Evolutionary conservation across 805 yeast species (phyloP), one percentile per base, ranked within the genome.

Genomic region (Candida pseudofarinosa): DNA sequence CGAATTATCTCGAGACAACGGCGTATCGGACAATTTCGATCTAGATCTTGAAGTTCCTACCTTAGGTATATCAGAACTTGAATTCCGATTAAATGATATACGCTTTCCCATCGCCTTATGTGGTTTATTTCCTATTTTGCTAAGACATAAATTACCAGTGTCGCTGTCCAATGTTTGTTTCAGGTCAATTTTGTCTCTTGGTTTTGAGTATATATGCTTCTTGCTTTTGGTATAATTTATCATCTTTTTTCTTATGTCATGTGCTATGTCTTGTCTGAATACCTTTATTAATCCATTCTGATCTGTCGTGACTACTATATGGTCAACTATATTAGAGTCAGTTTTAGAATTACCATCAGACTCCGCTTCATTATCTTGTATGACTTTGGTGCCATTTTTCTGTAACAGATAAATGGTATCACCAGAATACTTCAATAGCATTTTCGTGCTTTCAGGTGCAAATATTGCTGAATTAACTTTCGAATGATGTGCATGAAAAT

Each of bases 261-360:
- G 69, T 0, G 93, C 84, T 41, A 83, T 72, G 59, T 89, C 97
- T 44, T 87, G 83, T 55, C 97, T 71, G 58, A 85, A 86, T 0
- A 89, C 85, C 36, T 93, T 63, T 23, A 89, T 85, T 2, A 73
- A 51, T 0, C 97, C 97, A 17, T 69, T 62, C 43, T 77, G 77
- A 60, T 89, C 97, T 0, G 91, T 80, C 0, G 93, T 82, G 2
- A 89, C 81, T 13, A 88, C 77, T 35, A 88, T 81, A 53, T 72
- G 69, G 4, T 73, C 71, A 18, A 28, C 19, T 23, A 23, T 10
- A 7, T 13, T 19, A 16, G 35, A 12, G 30, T 38, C 41, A 16
- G 28, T 38, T 7, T 28, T 18, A 6, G 13, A 32, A 15, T 6
- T n/a, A 35, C 23, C 18, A 15, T 40, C 44, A 14, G 26, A 39